Evolutionary conservation across 2,329 filamentous ascomycete species (phyloP).

Genomic region (Pestalotiopsis sp.): DNA sequence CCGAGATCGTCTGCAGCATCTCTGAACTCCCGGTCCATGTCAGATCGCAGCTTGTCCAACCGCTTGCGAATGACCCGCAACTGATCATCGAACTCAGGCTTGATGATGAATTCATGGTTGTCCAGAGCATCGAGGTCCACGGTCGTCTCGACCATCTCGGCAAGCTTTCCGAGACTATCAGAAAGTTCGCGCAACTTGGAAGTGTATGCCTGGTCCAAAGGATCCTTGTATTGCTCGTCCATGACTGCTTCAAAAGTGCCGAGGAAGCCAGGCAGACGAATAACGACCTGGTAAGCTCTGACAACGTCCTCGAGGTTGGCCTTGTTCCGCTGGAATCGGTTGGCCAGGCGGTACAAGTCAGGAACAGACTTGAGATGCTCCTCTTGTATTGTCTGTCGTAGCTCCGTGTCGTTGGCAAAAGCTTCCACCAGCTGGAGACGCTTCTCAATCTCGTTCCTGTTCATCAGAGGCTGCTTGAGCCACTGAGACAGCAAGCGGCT

Average conservation of each 20-base stretch:
- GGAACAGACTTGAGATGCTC: constrained; percentile 91
- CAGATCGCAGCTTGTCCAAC: constrained; percentile 78
- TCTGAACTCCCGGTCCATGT: constrained; percentile 82
- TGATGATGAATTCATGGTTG: constrained; percentile 98
- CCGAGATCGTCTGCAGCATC: constrained; percentile 78
- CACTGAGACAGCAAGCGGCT: constrained; percentile 90
- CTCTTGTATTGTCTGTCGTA: constrained; percentile 95
- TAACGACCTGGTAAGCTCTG: constrained; percentile 90
- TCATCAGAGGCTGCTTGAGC: constrained; percentile 98
- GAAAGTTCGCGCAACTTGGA: constrained; percentile 76
- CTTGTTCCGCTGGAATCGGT: constrained; percentile 89
- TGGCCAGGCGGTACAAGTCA: constrained; percentile 89
- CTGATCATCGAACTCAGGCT: constrained; percentile 93
- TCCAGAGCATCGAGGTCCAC: constrained; percentile 95
- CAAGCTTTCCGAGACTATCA: constrained; percentile 79
- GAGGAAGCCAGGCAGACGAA: constrained; percentile 87
- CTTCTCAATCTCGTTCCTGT: constrained; percentile 81
- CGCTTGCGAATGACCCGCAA: constrained; percentile 88
- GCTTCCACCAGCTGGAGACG: constrained; percentile 94
- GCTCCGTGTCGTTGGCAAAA: constrained; percentile 88
- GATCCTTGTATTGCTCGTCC: constrained; percentile 89
- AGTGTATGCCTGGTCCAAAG: constrained; percentile 85
- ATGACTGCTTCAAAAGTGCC: constrained; percentile 89
- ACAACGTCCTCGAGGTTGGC: constrained; percentile 96
- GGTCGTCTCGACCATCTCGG: constrained; percentile 98